Base-by-base conservation (phyloP, 116 monocot genomes). In the Dioscorea cayenensis region DNA sequence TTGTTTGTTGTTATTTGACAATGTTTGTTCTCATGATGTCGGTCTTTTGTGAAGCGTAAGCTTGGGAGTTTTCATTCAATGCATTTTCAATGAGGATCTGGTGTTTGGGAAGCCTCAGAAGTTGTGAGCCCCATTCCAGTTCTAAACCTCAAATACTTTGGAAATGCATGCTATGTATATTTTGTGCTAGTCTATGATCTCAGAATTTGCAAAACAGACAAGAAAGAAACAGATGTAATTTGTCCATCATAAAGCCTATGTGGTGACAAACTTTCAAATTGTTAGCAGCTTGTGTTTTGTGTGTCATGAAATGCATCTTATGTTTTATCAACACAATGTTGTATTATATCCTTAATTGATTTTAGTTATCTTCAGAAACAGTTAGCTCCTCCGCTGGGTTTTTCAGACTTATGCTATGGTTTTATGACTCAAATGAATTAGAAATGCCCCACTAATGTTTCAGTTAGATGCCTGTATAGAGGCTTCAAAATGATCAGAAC, bases 31-130 rank as follows among this genome's bases (percentile, higher is more conserved):
- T 32, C 60, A 29, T 51, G 64, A 43, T 76, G 28, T 63, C 23
- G 22, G 49, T 69, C 70, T 55, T 55, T 7, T 35, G 59, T 28
- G 66, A 68, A 72, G 75, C 72, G 69, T 71, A 79, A 76, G 75
- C 78, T 78, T 76, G 60, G 38, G 51, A 52, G 43, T 60, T 19
- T 32, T 58, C 18, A 22, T 51, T 22, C 43, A 43, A 55, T 68
- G 73, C 63, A 38, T 73, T 38, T 74, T 51, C 43, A 58, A 19
- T 27, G 20, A 37, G 55, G 66, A 62, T 37, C 69, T 73, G 72
- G 74, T 80, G 49, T 60, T 80, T 63, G 48, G 60, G 60, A 36
- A 70, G 37, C 9, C 28, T 16, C 28, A 29, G 29, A 60, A 72
- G 35, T 63, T 23, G 25, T 27, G 16, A 35, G 65, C 32, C 65